Percentiles rank a stretch among this genome's conserved stretches.
Evolutionary conservation across 495 filamentous ascomycete species (phyloP).

Genomic region (Penicillium dipodomyicola): DNA sequence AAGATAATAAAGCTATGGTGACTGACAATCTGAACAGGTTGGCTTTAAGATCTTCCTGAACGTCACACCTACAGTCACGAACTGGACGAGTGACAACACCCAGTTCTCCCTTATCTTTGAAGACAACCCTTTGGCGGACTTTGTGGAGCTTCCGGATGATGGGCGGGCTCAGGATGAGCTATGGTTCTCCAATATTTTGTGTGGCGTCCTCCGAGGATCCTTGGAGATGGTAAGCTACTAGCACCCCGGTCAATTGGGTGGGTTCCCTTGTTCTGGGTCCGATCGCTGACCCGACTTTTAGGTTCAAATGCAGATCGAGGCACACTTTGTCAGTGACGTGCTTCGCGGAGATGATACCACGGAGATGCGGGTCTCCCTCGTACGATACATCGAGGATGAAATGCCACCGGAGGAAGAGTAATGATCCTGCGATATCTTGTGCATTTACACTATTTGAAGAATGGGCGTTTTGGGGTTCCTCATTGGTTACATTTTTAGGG

Average conservation of each 20-base stretch:
- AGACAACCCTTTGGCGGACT: constrained; percentile 95
- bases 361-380: constrained; percentile 90
- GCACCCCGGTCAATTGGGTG: not conserved
- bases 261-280: constrained; percentile 14
- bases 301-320: constrained; percentile 99
- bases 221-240: constrained; percentile 78
- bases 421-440: constrained; percentile 21
- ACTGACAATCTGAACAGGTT: constrained; percentile 54
- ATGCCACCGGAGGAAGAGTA: constrained; percentile 94
- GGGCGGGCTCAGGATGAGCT: constrained; percentile 93
- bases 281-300: constrained; percentile 36
- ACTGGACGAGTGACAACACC: constrained; percentile 94
- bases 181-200: constrained; percentile 97
- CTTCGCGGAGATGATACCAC: constrained; percentile 92
- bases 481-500: constrained; percentile 11
- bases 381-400: constrained; percentile 96
- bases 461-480: constrained; percentile 23
- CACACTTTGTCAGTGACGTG: constrained; percentile 93
- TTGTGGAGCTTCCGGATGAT: constrained; percentile 96
- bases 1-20: not conserved
- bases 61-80: constrained; percentile 90
- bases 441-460: constrained; percentile 7
- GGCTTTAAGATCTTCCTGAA: constrained; percentile 99
- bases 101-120: constrained; percentile 95
- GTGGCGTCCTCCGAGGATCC: constrained; percentile 84